Base-by-base conservation (phyloP, 2,329 filamentous ascomycete genomes). In the Xylaria polymorpha region DNA sequence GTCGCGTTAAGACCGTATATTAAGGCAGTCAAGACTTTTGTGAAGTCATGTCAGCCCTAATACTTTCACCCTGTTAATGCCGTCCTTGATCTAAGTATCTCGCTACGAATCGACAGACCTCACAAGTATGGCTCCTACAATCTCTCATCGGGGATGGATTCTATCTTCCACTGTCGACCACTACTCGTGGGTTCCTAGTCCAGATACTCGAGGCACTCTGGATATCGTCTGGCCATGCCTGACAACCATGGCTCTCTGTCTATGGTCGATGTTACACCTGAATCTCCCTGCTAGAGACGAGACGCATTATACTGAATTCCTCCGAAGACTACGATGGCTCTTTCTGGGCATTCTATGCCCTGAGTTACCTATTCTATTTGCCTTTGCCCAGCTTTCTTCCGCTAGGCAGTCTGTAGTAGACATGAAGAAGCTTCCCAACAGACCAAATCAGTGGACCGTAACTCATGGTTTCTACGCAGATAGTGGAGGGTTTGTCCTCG, bases 381-480 rank as follows among this genome's bases (percentile, higher is more conserved):
- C 63, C 8, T 66, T 58, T n/a, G 62, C 61, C 4, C 67, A 69
- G 37, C 57, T 60, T n/a, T 53, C 41, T 15, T 67, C 55, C 2
- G 64, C 64, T 10, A 53, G 50, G 18, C 55, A 63, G 15, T 70
- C 64, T 6, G 68, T 70, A 7, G 60, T 53, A 32, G 39, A 66
- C 14, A 67, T 70, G 64, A 61, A 55, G 14, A 53, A 43, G 8
- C 39, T 63, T 12, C 53, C 44, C 20, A 48, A 44, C 32, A 39
- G 37, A 10, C 37, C 37, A 2, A 18, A 3, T 1, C 10, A 63
- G 29, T 70, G 68, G 68, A 64, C 64, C 10, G 20, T 67, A 9
- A 48, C 41, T 1, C 64, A 67, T 22, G 68, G 57, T 3, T 70
- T 70, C 56, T 70, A 67, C 32, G 64, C 68, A 15, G 64, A 70